These are phyloP conservation scores for Moringa oleifera DNA, from an alignment of 345 rosid genomes.

Conservation along the genomic window DNA sequence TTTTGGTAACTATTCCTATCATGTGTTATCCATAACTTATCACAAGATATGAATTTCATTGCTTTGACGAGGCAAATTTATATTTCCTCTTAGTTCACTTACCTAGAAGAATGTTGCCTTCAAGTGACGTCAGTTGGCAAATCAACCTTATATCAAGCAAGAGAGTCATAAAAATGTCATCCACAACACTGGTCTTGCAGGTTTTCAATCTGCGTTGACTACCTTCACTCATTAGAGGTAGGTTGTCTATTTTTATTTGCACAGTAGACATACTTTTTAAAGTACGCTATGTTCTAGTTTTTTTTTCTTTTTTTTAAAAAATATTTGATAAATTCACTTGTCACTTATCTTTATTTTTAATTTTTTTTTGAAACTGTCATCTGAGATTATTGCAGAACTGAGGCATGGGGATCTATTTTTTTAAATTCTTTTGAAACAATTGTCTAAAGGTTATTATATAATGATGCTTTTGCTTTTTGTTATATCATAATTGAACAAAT, in stretches of 20 bases:
- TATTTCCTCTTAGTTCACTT: conserved; percentile 59
- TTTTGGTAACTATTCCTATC: background rate
- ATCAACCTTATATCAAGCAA: conserved; percentile 47
- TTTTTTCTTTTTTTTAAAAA: background rate
- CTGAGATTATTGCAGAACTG: conserved; percentile 93
- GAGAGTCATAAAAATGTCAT: conserved; percentile 61
- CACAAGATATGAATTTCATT: conserved; percentile 4
- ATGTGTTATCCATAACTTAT: background rate
- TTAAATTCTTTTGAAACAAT: conserved; percentile 97
- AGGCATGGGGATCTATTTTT: conserved; percentile 94
- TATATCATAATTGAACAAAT: too few relatives aligned
- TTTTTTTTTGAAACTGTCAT: conserved; percentile 46
- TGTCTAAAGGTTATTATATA: conserved; percentile 67
- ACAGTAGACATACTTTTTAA: background rate
- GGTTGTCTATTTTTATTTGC: conserved; percentile 7
- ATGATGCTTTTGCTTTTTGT: conserved; percentile 1
- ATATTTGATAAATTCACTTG: too few relatives aligned
- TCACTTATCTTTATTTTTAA: conserved; percentile 12
- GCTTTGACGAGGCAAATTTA: background rate
- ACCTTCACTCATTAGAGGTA: conserved; percentile 93
- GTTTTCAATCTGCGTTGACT: conserved; percentile 81
- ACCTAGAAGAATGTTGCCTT: conserved; percentile 90
- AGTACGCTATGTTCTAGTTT: background rate
- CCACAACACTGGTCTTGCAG: conserved; percentile 67
- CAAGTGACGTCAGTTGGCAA: conserved; percentile 78